These are phyloP conservation scores for Pichia norvegensis DNA, from an alignment of 1,139 yeast species.

Conservation along the genomic window DNA sequence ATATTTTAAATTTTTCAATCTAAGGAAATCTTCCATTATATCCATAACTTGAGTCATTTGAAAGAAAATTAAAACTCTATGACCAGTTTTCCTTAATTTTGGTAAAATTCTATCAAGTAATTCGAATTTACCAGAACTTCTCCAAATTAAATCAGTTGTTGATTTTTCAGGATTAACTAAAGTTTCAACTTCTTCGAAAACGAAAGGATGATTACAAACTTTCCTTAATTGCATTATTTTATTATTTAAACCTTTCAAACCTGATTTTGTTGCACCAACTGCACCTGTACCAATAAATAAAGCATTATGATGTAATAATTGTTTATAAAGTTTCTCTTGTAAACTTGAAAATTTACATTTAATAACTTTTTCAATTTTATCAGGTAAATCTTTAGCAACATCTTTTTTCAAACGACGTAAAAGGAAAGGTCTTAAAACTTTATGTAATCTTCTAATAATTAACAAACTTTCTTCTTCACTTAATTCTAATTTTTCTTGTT, in stretches of 20 bases:
- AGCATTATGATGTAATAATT: slow-evolving; percentile 65
- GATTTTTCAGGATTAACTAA: slow-evolving; percentile 68
- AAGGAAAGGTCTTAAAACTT: slow-evolving; percentile 89
- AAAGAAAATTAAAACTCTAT: slow-evolving; percentile 71
- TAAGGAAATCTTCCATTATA: slow-evolving; percentile 77
- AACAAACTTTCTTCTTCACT: slow-evolving; percentile 91
- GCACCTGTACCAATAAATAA: slow-evolving; percentile 49
- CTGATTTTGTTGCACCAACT: slow-evolving; percentile 36
- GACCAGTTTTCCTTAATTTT: slow-evolving; percentile 67
- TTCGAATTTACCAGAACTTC: slow-evolving; percentile 69
- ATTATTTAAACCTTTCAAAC: slow-evolving; percentile 80
- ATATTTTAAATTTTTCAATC: slow-evolving; percentile 57
- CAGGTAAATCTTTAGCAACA: slow-evolving; percentile 94
- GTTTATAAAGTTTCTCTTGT: slow-evolving; percentile 72
- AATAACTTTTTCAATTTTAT: slow-evolving; percentile 88
- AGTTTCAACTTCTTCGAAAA: slow-evolving; percentile 88
- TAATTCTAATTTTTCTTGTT: slow-evolving; percentile 69
- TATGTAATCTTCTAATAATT: slow-evolving; percentile 91
- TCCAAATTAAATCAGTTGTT: slow-evolving; percentile 68
- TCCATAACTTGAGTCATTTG: slow-evolving; percentile 90
- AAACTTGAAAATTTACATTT: slow-evolving; percentile 91
- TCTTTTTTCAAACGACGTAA: slow-evolving; percentile 92
- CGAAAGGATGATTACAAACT: slow-evolving; percentile 96
- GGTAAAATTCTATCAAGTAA: slow-evolving; percentile 67
- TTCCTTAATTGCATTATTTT: slow-evolving; percentile 94